Evolutionary conservation across 768 basidiomycete genomes (phyloP).

Genomic region (Lenzites betulinus): DNA sequence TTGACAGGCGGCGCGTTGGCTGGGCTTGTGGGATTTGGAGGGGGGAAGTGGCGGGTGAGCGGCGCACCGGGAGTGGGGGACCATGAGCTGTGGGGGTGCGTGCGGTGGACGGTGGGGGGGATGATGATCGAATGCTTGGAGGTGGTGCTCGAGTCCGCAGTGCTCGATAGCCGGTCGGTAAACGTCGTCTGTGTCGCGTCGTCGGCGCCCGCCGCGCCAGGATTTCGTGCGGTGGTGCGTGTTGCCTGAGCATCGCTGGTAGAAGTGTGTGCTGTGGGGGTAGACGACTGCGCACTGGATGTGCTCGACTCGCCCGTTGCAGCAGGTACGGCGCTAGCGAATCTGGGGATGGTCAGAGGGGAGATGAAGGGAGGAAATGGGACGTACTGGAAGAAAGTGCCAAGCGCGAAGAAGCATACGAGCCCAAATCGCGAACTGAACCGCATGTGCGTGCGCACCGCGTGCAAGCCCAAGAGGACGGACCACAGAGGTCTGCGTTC

Average conservation of each 20-base stretch:
- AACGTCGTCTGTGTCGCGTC: conserved; percentile 9
- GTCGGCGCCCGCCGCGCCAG: background rate
- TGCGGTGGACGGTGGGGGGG: background rate
- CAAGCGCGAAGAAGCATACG: conserved; percentile 8
- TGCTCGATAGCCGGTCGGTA: background rate
- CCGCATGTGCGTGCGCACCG: conserved; percentile 20
- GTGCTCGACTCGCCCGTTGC: background rate
- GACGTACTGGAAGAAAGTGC: conserved; percentile 8
- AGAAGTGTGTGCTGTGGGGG: background rate
- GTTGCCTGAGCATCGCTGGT: background rate
- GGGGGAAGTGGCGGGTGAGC: conserved; percentile 2
- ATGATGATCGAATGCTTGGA: conserved; percentile 11
- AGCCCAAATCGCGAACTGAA: conserved; percentile 2
- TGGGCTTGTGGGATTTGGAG: background rate
- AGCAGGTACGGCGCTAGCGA: conserved; percentile 11
- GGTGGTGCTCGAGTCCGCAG: background rate
- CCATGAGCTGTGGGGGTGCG: conserved; percentile 1
- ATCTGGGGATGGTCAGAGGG: background rate
- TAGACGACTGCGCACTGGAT: background rate
- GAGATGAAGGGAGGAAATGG: background rate
- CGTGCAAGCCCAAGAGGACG: background rate
- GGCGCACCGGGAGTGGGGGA: conserved; percentile 1
- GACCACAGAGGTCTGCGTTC: background rate
- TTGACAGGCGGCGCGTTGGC: conserved; percentile 1
- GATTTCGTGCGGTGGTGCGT: background rate